Evolutionary conservation across 2,329 filamentous ascomycete genomes (phyloP), one percentile per base, ranked within the genome.

Genomic region (Penicillium nordicum): DNA sequence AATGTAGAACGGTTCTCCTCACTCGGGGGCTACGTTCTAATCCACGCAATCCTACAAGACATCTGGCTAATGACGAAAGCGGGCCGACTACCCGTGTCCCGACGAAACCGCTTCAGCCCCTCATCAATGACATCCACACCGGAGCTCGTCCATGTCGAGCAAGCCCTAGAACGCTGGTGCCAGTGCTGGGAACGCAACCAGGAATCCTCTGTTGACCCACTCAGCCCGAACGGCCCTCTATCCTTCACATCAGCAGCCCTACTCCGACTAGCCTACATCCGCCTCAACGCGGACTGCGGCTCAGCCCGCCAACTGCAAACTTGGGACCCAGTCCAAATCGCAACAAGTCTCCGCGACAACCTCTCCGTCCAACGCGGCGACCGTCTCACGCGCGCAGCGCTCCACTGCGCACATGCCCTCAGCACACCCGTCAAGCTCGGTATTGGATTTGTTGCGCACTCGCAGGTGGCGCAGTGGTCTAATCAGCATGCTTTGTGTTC

Each of bases 401-500:
- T 84, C 0, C 82, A 84, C 58, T 77, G 80, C 1, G 78, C 80
- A 0, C 82, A 84, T 44, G 80, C 80, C 8, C 70, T 84, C 0
- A 83, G 81, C 46, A 82, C 83, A 0, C 82, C 82, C 0, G 82
- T 84, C 5, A 72, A 82, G 23, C 64, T 84, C 0, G 82, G 82
- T 0, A 78, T 84, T 16, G 80, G 82, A 50, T 76, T 79, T 14
- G 81, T 84, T 0, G 80, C 80, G 0, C 72, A 79, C 16, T 84
- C 80, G 16, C 81, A 84, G 49, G 80, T 81, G 0, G 81, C 82
- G 43, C 80, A 83, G 46, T 84, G 82, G 81, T 82, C 80, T 5
- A 80, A 82, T 2, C 74, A 82, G n/a, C 81, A 84, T 50, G 80
- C 80, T 0, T 71, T 84, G 0, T 82, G 79, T 4, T 79, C 79